These are phyloP conservation scores for Closterium sp. DNA, from an alignment of 139 green algal species.

Conservation along the genomic window DNA sequence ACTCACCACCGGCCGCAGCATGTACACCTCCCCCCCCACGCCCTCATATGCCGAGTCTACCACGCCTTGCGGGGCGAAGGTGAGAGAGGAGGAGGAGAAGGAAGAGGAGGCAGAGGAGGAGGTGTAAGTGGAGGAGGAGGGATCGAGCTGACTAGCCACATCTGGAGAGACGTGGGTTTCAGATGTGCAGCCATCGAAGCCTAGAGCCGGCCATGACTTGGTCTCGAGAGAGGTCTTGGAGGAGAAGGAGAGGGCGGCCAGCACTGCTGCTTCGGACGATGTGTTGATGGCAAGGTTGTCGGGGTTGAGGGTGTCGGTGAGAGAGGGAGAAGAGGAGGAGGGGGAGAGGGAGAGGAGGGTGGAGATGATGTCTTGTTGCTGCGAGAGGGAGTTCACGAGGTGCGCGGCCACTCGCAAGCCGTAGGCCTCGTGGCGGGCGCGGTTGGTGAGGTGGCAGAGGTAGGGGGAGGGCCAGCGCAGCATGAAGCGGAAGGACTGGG, in stretches of 20 bases:
- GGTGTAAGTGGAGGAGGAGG: background rate
- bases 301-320: background rate
- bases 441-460: slow-evolving; percentile 24
- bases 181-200: background rate
- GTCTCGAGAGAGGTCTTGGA: background rate
- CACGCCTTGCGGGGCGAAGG: background rate
- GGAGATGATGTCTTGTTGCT: background rate
- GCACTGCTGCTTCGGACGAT: background rate
- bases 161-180: background rate
- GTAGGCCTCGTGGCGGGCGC: slow-evolving; percentile 27
- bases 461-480: slow-evolving; percentile 28
- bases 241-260: background rate
- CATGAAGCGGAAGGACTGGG: slow-evolving; percentile 26
- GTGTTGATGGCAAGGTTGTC: background rate
- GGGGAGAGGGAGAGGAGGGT: background rate
- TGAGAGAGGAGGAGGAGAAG: background rate
- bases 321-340: background rate
- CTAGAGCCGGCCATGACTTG: background rate
- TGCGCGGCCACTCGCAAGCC: background rate
- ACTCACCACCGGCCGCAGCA: slow-evolving; percentile 31
- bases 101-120: background rate
- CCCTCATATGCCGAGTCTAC: background rate
- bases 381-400: background rate
- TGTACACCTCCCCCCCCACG: background rate
- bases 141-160: background rate